Base-by-base conservation (phyloP, 1,284 basidiomycete species). In the Cryptococcus sp. region DNA sequence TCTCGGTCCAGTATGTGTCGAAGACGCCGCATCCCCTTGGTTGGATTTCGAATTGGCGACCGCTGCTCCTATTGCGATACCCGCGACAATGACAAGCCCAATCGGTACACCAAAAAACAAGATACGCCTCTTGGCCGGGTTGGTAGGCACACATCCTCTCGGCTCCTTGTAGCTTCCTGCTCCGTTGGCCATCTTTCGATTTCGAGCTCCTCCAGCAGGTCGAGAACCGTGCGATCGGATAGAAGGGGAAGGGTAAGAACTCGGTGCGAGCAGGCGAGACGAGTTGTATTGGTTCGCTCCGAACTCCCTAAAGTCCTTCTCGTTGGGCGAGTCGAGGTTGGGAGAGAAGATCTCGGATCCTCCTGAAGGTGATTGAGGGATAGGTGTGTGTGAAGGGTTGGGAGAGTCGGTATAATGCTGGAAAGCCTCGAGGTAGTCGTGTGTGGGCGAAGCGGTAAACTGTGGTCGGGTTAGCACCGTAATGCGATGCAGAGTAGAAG, bases 61-160 rank as follows among this genome's bases (percentile, higher is more conserved):
- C 21, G 60, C 56, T 12, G 66, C 55, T 4, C 60, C 61, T 25
- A 66, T 52, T n/a, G 50, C 61, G 32, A 70, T 54, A 10, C 53
- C 71, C 21, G 69, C 59, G 23, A 70, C 44, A 42, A 71, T 34
- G 25, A 72, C 49, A 12, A 69, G 37, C 4, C 50, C 50, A 14
- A 60, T 41, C 14, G 63, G 54, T 10, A 66, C 35, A 9, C 63
- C 72, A 39, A 59, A 56, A 43, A 72, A 54, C n/a, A 71, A 33
- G 57, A 63, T 60, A 45, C 56, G 52, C 47, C 65, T 23, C 39
- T 54, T 57, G 16, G 48, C 49, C 14, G 51, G 48, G 37, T 47
- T 48, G 2, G 50, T 45, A 31, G 51, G 50, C 16, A 53, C 41
- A 37, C 48, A 51, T 26, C 48, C 47, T 31, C 46, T 19, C 10